phyloP scores from a whole-genome alignment of 1,139 yeast species.

The Hemisphaericaspora lyxosophila region DNA sequence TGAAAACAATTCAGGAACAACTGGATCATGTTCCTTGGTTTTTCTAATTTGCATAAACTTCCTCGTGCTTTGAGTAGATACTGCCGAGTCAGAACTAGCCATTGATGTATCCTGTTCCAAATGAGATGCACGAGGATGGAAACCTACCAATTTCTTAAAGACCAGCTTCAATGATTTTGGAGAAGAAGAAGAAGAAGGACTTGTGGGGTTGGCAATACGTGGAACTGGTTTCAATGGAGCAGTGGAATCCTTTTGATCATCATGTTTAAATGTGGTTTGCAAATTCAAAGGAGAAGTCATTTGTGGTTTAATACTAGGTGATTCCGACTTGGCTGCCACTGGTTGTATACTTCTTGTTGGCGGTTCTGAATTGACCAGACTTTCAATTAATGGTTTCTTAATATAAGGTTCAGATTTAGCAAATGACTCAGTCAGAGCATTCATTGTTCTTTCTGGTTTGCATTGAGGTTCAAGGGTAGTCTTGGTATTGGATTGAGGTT shows the following conservation, averaged over 20 bases:
- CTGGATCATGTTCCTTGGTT: neutral
- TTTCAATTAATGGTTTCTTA: neutral
- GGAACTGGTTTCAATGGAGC: neutral
- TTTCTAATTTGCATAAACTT: neutral
- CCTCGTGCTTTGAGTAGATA: neutral
- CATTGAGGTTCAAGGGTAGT: neutral
- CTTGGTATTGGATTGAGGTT: neutral
- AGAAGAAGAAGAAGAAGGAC: neutral
- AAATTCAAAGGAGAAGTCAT: too few relatives aligned
- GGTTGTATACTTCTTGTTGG: neutral
- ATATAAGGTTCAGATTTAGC: neutral
- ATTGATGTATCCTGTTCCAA: neutral
- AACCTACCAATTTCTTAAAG: conserved; percentile 10
- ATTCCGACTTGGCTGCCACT: too few relatives aligned
- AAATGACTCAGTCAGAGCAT: too few relatives aligned
- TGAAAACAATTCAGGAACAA: conserved; percentile 1
- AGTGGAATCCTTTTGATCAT: too few relatives aligned
- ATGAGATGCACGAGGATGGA: neutral
- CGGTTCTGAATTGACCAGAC: too few relatives aligned
- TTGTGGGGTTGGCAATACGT: too few relatives aligned
- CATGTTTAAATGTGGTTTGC: too few relatives aligned
- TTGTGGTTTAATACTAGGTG: too few relatives aligned
- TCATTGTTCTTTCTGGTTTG: neutral
- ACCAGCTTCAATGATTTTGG: conserved; percentile 17
- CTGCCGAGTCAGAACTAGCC: neutral